These are phyloP conservation scores for Cercis canadensis DNA, from an alignment of 306 rosid species.

Conservation along the genomic window DNA sequence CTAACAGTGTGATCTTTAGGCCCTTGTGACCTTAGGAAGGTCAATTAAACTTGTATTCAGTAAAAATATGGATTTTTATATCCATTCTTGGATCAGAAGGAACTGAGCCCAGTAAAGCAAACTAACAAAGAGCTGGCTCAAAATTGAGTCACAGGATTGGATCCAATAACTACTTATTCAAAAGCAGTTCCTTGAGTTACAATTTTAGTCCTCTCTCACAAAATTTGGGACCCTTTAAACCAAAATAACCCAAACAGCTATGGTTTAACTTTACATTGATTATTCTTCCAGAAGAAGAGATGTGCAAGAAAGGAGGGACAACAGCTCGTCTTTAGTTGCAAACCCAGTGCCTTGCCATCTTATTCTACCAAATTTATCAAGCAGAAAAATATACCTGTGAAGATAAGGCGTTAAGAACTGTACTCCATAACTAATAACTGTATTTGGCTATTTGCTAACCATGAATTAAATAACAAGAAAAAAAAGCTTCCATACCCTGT, in stretches of 20 bases:
- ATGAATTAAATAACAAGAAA: conserved; percentile 29
- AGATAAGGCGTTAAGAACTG: conserved; percentile 21
- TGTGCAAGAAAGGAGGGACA: conserved; percentile 73
- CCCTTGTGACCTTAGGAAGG: no score
- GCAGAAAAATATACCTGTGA: conserved; percentile 73
- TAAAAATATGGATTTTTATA: no score
- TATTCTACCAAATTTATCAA: conserved; percentile 88
- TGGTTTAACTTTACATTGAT: conserved; percentile 44
- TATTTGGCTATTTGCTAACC: not conserved
- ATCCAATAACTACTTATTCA: not conserved
- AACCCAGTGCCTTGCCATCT: conserved; percentile 92
- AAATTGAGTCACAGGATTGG: no score
- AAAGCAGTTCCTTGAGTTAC: conserved; percentile 22
- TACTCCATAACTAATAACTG: conserved; percentile 1
- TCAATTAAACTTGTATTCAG: no score
- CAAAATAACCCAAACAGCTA: not conserved
- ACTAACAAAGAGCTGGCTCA: no score
- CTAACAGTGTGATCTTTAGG: no score
- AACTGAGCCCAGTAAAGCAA: no score
- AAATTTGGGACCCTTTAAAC: conserved; percentile 19
- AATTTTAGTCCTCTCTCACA: conserved; percentile 17
- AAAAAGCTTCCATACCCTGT: conserved; percentile 67
- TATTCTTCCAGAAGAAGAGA: conserved; percentile 60
- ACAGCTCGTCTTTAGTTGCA: conserved; percentile 72
- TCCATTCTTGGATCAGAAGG: no score